Evolutionary conservation across 805 yeast genomes (phyloP).

Genomic region (Yarrowia sp.): DNA sequence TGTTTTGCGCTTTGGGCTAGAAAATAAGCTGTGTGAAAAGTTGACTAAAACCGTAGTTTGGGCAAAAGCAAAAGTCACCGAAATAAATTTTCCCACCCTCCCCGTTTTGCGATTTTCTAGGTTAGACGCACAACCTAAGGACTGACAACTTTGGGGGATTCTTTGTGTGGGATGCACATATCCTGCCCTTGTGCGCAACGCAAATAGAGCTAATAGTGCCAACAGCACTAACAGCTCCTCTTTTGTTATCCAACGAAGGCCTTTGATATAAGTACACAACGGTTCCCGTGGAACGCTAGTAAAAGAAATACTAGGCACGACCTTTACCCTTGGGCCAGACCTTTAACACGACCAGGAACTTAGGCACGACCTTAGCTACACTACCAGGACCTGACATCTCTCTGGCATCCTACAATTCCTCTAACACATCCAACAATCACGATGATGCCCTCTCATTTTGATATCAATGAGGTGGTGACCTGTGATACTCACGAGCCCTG

Average conservation of each 20-base stretch:
- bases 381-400: too few species aligned
- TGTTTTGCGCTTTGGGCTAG: background rate
- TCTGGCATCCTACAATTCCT: too few species aligned
- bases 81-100: background rate
- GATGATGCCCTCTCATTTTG: conserved; percentile 39
- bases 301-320: background rate
- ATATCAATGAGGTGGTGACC: conserved; percentile 34
- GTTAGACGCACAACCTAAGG: conserved; percentile 29
- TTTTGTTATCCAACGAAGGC: conserved; percentile 18
- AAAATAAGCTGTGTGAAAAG: background rate
- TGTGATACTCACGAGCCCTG: conserved; percentile 30
- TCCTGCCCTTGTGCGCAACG: conserved; percentile 37
- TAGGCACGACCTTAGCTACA: too few species aligned
- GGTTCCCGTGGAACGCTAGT: background rate
- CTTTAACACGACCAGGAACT: too few species aligned
- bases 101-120: conserved; percentile 26
- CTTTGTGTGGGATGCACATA: conserved; percentile 26
- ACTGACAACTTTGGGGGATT: conserved; percentile 7
- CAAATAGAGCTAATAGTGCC: conserved; percentile 30
- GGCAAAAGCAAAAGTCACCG: conserved; percentile 17
- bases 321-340: too few species aligned
- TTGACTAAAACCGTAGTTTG: conserved; percentile 15
- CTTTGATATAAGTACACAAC: conserved; percentile 16
- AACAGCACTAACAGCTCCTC: conserved; percentile 29
- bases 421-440: background rate